phyloP scores from a whole-genome alignment of 306 rosid genomes.

The Trichosanthes truncata region DNA sequence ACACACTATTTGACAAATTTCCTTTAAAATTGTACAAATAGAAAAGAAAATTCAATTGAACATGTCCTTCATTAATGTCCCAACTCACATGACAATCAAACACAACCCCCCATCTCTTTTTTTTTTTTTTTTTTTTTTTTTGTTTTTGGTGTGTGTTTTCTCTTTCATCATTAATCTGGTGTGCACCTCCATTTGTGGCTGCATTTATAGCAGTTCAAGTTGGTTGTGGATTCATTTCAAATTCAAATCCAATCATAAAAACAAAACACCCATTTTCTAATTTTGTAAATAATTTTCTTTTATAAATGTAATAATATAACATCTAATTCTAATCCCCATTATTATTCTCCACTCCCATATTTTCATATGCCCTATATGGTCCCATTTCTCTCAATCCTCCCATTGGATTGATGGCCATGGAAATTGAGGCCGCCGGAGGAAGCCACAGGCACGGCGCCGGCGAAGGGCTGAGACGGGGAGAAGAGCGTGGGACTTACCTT shows the following conservation, averaged over 20 bases:
- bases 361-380: too few relatives aligned
- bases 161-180: slow-evolving; percentile 5
- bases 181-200: slow-evolving; percentile 2
- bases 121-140: too few relatives aligned
- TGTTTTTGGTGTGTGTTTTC: not conserved
- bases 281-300: too few relatives aligned
- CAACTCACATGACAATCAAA: not conserved
- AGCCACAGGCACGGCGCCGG: slow-evolving; percentile 2
- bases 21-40: too few relatives aligned
- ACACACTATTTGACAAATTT: too few relatives aligned
- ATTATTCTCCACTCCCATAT: not conserved
- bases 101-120: not conserved
- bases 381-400: not conserved
- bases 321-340: not conserved
- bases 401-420: slow-evolving; percentile 18
- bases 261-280: not conserved
- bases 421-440: slow-evolving; percentile 30
- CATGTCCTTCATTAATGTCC: not conserved
- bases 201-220: not conserved
- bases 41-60: too few relatives aligned
- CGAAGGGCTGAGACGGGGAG: slow-evolving; percentile 17
- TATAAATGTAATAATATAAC: too few relatives aligned
- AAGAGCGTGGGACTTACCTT: slow-evolving; percentile 52
- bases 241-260: not conserved
- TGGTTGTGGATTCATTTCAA: not conserved